phyloP scores from a whole-genome alignment of 2,329 filamentous ascomycete genomes.

The Aphanocladium album region DNA sequence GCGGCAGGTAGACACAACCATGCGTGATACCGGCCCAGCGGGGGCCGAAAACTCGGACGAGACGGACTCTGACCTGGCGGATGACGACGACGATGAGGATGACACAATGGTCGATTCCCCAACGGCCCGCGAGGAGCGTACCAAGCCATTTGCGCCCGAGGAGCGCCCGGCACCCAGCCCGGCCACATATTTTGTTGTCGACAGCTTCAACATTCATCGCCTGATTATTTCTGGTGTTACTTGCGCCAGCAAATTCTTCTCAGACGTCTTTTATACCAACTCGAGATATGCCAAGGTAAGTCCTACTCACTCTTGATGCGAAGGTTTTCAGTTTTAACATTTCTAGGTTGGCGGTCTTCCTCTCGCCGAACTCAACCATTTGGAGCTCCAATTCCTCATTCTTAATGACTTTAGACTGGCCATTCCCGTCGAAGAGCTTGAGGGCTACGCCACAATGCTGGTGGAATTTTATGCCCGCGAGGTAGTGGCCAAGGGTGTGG shows the following conservation, averaged over 20 bases:
- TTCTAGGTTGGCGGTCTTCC: slow-evolving; percentile 86
- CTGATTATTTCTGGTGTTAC: slow-evolving; percentile 96
- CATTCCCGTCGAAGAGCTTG: slow-evolving; percentile 89
- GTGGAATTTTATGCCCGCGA: slow-evolving; percentile 97
- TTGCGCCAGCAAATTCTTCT: slow-evolving; percentile 99
- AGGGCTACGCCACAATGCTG: slow-evolving; percentile 96
- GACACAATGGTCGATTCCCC: slow-evolving; percentile 29
- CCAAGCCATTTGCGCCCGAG: slow-evolving; percentile 17
- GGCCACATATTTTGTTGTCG: slow-evolving; percentile 79
- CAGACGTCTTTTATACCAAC: slow-evolving; percentile 97
- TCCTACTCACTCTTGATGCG: not conserved
- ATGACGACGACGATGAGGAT: slow-evolving; percentile 35
- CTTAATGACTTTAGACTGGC: slow-evolving; percentile 94
- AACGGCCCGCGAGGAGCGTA: slow-evolving; percentile 20
- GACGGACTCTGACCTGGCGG: slow-evolving; percentile 47
- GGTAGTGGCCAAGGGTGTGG: slow-evolving; percentile 50
- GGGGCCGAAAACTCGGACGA: slow-evolving; percentile 33
- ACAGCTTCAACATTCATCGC: slow-evolving; percentile 98
- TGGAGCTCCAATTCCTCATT: slow-evolving; percentile 91
- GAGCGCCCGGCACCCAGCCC: slow-evolving; percentile 23
- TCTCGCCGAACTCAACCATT: slow-evolving; percentile 85
- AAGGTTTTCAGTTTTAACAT: not conserved
- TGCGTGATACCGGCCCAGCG: slow-evolving; percentile 22
- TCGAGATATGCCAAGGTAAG: slow-evolving; percentile 96
- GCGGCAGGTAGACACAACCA: slow-evolving; percentile 28